phyloP scores from a whole-genome alignment of 805 yeast species.

The Brettanomyces sp. region DNA sequence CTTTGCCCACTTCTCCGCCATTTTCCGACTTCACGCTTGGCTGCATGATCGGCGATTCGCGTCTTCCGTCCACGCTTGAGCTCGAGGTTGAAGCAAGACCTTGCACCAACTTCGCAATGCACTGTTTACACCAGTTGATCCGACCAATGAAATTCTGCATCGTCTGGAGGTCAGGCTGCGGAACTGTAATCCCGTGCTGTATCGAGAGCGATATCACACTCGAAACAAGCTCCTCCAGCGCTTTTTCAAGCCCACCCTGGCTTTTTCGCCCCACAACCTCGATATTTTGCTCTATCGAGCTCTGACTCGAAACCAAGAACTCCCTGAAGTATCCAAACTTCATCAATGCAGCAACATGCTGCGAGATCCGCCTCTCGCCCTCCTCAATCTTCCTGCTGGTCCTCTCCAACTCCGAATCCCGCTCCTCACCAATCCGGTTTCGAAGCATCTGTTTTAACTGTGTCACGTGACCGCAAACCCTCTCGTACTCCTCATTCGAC shows the following conservation, averaged over 20 bases:
- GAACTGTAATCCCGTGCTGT: slow-evolving; percentile 31
- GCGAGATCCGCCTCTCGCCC: slow-evolving; percentile 19
- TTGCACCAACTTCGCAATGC: slow-evolving; percentile 15
- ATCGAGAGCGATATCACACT: slow-evolving; percentile 39
- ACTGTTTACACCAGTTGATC: slow-evolving; percentile 22
- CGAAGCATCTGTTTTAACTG: neutral
- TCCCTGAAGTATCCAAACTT: slow-evolving; percentile 38
- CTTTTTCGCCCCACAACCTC: neutral
- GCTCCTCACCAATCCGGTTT: neutral
- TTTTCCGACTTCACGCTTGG: neutral
- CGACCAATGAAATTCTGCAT: slow-evolving; percentile 16
- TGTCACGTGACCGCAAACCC: neutral
- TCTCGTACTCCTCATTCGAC: neutral
- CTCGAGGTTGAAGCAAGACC: slow-evolving; percentile 3
- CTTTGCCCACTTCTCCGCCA: neutral
- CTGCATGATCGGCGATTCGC: neutral
- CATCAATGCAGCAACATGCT: slow-evolving; percentile 36
- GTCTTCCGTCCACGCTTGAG: neutral
- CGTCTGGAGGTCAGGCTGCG: slow-evolving; percentile 19
- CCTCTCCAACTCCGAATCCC: neutral
- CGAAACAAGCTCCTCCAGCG: slow-evolving; percentile 36
- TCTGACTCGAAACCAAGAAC: slow-evolving; percentile 3
- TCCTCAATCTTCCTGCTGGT: neutral
- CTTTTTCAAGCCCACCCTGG: slow-evolving; percentile 11
- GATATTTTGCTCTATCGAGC: neutral